phyloP scores from a whole-genome alignment of 2,329 filamentous ascomycete species.

The Hypoxylon sp. region DNA sequence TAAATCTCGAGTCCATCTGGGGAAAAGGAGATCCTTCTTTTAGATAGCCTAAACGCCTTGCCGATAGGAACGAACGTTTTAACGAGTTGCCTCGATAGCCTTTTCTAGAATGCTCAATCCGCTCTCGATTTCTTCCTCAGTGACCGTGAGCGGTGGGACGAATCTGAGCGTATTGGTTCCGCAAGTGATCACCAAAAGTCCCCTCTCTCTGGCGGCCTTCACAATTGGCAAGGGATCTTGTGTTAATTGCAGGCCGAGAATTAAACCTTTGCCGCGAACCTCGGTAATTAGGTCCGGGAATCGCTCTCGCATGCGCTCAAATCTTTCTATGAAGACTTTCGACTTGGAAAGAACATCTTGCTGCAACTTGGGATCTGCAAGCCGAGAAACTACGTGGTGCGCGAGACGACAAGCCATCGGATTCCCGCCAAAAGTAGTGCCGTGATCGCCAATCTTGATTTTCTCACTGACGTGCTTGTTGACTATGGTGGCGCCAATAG shows the following conservation, averaged over 20 bases:
- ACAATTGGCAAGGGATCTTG: conserved; percentile 81
- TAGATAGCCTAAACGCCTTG: conserved; percentile 36
- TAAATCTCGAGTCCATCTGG: conserved; percentile 14
- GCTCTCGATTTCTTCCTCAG: conserved; percentile 82
- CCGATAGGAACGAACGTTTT: conserved; percentile 21
- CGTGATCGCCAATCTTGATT: conserved; percentile 82
- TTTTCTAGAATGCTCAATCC: conserved; percentile 83
- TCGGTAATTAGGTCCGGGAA: conserved; percentile 82
- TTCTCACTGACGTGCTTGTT: conserved; percentile 75
- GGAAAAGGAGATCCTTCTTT: conserved; percentile 25
- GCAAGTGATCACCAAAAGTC: conserved; percentile 90
- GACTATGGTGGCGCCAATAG: conserved; percentile 85
- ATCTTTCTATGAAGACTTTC: conserved; percentile 64
- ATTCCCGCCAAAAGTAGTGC: conserved; percentile 95
- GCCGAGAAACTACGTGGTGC: conserved; percentile 84
- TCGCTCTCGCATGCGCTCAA: conserved; percentile 62
- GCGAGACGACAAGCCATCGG: conserved; percentile 87
- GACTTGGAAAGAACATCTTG: conserved; percentile 77
- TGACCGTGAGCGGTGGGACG: conserved; percentile 88
- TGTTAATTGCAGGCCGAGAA: conserved; percentile 87
- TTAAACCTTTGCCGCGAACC: conserved; percentile 85
- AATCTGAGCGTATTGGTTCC: conserved; percentile 94
- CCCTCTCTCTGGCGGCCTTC: conserved; percentile 88
- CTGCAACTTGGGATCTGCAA: conserved; percentile 80
- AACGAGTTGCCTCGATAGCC: conserved; percentile 65